Evolutionary conservation across 768 basidiomycete species (phyloP), one percentile per base, ranked within the genome.

Genomic region (Hygrophoropsis aurantiaca): DNA sequence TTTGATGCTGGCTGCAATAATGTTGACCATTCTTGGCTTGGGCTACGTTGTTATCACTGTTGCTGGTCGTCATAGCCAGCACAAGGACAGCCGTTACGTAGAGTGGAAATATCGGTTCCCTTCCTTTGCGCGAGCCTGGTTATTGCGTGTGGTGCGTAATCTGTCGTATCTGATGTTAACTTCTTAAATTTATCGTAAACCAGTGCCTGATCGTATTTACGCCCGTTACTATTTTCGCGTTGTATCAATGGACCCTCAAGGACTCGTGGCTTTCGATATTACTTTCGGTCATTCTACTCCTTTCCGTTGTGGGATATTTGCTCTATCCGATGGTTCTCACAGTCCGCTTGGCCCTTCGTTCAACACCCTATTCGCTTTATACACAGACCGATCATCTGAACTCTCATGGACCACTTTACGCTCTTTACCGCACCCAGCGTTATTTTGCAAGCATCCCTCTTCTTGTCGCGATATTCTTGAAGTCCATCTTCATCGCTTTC

Each of bases 221-320:
- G 41, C 94, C 94, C 8, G 69, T 92, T 49, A 66, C 82, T 51
- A 79, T 87, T 51, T 90, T 97, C 55, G 73, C 81, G 7, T 79
- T 97, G 59, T 93, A 86, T 64, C 94, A 97, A 64, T 97, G 94
- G 90, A 90, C 88, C 1, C 72, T 94, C 52, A 71, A 80, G 49
- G 93, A 97, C 66, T 94, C 93, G 0, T 92, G 90, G 85, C 74
- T 95, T 2, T 79, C 92, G 0, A 77, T 84, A 55, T 71, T 95
- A 27, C 74, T 97, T 33, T 88, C 93, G 2, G 85, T 87, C 49
- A 58, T 94, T 48, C 64, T 77, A 10, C 70, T 94, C 61, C 57
- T 88, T 38, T 67, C 64, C 38, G 65, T 88, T 25, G 37, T 77
- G 25, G 66, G 70, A 9, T 58, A 74, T 49, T 68, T 92, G 34